Evolutionary conservation across 2,329 filamentous ascomycete species (phyloP).

Genomic region (Ambrosiella xylebori): DNA sequence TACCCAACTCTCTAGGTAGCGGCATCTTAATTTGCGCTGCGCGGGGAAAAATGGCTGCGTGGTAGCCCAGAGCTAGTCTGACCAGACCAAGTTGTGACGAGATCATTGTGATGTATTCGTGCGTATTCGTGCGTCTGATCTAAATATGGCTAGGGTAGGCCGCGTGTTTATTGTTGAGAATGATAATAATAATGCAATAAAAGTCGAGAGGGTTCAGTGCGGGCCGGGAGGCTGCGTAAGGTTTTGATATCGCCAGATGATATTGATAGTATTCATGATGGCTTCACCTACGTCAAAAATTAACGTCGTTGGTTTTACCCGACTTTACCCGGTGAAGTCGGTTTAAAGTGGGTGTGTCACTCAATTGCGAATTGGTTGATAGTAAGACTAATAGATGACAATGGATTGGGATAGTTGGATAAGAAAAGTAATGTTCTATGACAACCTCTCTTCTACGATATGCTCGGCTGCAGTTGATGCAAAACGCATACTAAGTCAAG

Average conservation of each 20-base stretch:
- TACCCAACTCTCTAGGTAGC: no score
- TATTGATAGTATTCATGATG: background rate
- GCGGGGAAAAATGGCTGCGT: background rate
- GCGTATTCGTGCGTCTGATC: background rate
- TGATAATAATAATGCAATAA: background rate
- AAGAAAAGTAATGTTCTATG: no score
- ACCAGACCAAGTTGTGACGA: conserved; percentile 5
- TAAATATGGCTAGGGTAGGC: no score
- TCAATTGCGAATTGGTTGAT: no score
- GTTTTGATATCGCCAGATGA: background rate
- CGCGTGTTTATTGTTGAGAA: no score
- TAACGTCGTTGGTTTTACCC: conserved; percentile 1
- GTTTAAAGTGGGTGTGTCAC: conserved; percentile 1
- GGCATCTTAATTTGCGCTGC: background rate
- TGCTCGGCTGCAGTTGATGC: no score
- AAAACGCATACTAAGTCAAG: no score
- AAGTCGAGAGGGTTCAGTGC: background rate
- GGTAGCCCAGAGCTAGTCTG: background rate
- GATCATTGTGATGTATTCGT: background rate
- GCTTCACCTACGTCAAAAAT: conserved; percentile 11
- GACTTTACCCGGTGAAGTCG: conserved; percentile 5
- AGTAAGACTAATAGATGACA: no score
- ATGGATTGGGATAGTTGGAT: no score
- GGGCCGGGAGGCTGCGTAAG: background rate
- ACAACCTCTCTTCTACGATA: no score